These are phyloP conservation scores for Colletotrichum eremochloae DNA, from an alignment of 2,329 filamentous ascomycete genomes.

Conservation along the genomic window DNA sequence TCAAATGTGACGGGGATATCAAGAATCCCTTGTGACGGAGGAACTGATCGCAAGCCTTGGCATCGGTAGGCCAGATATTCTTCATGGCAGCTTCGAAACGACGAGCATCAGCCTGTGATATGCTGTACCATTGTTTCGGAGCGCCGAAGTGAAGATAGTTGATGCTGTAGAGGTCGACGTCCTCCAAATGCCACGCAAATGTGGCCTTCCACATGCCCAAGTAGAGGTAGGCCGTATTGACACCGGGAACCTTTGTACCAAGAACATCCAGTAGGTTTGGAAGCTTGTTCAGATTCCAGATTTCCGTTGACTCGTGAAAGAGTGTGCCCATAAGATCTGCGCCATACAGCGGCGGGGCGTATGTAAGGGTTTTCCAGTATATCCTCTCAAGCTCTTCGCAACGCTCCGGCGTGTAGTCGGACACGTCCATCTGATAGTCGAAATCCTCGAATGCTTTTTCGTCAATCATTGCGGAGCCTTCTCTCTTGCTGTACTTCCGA, in stretches of 20 bases:
- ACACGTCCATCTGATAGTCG: conserved; percentile 88
- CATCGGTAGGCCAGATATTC: conserved; percentile 92
- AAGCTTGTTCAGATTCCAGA: conserved; percentile 95
- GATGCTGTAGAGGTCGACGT: conserved; percentile 99
- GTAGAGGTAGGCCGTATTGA: conserved; percentile 98
- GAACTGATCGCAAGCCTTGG: conserved; percentile 96
- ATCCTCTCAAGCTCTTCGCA: conserved; percentile 94
- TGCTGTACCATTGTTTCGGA: conserved; percentile 99
- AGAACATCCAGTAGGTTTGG: conserved; percentile 94
- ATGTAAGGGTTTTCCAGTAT: conserved; percentile 98
- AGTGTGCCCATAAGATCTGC: conserved; percentile 96
- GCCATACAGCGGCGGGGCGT: conserved; percentile 93
- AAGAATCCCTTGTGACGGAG: conserved; percentile 97
- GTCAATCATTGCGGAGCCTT: conserved; percentile 83
- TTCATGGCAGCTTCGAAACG: conserved; percentile 97
- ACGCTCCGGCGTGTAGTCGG: conserved; percentile 90
- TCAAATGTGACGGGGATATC: conserved; percentile 89
- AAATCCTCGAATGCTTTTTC: conserved; percentile 92
- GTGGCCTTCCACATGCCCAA: conserved; percentile 99
- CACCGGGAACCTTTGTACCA: conserved; percentile 94
- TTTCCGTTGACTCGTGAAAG: conserved; percentile 86
- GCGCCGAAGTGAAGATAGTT: conserved; percentile 99
- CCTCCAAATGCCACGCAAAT: conserved; percentile 98
- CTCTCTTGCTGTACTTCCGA: conserved; percentile 86
- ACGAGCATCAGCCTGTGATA: conserved; percentile 93